These are phyloP conservation scores for Thielaviopsis ethacetica DNA, from an alignment of 2,329 filamentous ascomycete species.

Conservation along the genomic window DNA sequence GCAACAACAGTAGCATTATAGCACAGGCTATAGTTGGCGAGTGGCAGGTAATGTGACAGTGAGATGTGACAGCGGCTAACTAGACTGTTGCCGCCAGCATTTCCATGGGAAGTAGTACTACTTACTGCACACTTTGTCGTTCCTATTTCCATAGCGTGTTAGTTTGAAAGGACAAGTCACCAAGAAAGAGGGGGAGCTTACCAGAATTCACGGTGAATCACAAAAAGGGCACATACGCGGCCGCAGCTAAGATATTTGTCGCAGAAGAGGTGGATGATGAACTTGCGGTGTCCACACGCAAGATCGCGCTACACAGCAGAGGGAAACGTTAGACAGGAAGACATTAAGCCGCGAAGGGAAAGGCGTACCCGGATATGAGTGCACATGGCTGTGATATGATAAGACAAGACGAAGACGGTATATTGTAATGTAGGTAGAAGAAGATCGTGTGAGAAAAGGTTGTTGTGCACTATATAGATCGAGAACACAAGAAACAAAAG, in stretches of 20 bases:
- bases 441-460: too few species aligned
- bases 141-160: background rate
- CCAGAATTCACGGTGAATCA: background rate
- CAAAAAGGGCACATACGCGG: background rate
- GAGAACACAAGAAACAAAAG: background rate
- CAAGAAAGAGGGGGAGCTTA: background rate
- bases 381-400: background rate
- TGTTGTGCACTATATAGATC: too few species aligned
- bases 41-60: background rate
- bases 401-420: background rate
- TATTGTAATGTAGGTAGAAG: background rate
- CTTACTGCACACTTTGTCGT: background rate
- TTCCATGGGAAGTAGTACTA: background rate
- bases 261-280: background rate
- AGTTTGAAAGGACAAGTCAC: background rate
- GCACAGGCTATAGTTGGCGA: too few species aligned
- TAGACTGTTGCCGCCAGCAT: background rate
- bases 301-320: background rate
- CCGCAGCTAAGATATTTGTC: background rate
- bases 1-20: too few species aligned
- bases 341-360: background rate
- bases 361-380: background rate
- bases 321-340: background rate
- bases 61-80: background rate
- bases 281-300: background rate